Evolutionary conservation across 2,329 filamentous ascomycete species (phyloP).

Genomic region (Xylariaceae sp.): DNA sequence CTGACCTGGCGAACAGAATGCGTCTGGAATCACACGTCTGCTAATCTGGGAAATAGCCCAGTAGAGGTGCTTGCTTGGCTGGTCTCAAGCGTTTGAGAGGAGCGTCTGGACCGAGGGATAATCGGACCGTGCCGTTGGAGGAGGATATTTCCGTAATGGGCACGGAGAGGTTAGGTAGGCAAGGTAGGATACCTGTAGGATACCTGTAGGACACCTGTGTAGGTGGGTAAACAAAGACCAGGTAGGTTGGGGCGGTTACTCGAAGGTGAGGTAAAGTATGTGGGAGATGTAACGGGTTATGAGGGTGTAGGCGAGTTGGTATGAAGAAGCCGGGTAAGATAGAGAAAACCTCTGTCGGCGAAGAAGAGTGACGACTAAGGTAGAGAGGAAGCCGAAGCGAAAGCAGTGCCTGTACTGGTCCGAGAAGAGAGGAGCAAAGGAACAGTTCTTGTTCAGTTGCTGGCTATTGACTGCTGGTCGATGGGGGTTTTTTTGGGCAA

Average conservation of each 20-base stretch:
- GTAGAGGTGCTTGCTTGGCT: not conserved
- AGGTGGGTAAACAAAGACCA: slow-evolving; percentile 4
- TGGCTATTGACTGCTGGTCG: too few species aligned
- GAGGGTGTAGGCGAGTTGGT: slow-evolving; percentile 14
- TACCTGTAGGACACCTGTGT: not conserved
- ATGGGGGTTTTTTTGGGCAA: not conserved
- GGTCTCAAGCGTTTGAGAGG: not conserved
- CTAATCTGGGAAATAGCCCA: not conserved
- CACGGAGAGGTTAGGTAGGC: slow-evolving; percentile 16
- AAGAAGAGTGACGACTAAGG: not conserved
- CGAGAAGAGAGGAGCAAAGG: too few species aligned
- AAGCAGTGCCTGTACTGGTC: too few species aligned
- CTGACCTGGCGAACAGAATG: slow-evolving; percentile 19
- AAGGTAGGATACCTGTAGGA: not conserved
- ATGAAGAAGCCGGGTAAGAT: slow-evolving; percentile 9
- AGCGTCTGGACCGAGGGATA: slow-evolving; percentile 17
- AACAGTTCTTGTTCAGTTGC: too few species aligned
- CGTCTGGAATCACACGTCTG: not conserved
- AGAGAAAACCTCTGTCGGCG: slow-evolving; percentile 16
- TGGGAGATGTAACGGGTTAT: slow-evolving; percentile 13
- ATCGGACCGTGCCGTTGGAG: slow-evolving; percentile 21
- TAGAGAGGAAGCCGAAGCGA: not conserved
- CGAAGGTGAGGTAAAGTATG: slow-evolving; percentile 13
- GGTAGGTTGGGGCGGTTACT: not conserved
- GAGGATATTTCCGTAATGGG: slow-evolving; percentile 26